Base-by-base conservation (phyloP, 257 asterid species). In the Lycium barbarum region DNA sequence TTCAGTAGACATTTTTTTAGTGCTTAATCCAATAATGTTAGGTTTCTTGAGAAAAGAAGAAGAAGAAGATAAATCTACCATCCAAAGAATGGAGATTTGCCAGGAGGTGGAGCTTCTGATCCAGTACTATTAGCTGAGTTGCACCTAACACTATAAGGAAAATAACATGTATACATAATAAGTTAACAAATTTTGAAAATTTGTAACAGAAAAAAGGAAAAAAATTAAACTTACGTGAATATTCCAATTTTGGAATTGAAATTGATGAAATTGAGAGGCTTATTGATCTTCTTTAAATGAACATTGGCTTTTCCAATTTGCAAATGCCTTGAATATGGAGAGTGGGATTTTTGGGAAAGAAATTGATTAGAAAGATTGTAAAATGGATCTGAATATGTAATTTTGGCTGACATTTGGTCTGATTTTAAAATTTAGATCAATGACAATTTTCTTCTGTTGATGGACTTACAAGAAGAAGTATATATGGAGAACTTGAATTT, bases 351-450 rank as follows among this genome's bases (percentile, higher is more conserved):
- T 74, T 81, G 70, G 65, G 38, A 81, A 49, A 51, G 5, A 22
- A 7, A 22, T 10, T 47, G 49, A 49, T 55, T 33, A 62, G 18
- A 45, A 87, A 45, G 74, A 87, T 86, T n/a, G 82, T 22, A 70
- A 81, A 33, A 51, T 80, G 88, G 63, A 62, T 76, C 10, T 49
- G 89, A 58, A 86, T 45, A 79, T 70, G 90, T 54, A 81, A 87
- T 71, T 74, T 84, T 86, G 1, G 83, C 45, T 47, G 86, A 45
- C 92, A 88, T 76, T 76, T 26, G 43, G 13, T 13, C 2, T 51
- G 14, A 49, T 49, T 45, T 1, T 49, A 49, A 72, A 49, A 20
- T 61, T 49, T 68, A 3, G 62, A 22, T 51, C 9, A 76, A 22
- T 76, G 22, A 76, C 14, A 51, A 6, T 45, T 74, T 47, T 38